Evolutionary conservation across 495 filamentous ascomycete genomes (phyloP).

Genomic region (Letharia lupina): DNA sequence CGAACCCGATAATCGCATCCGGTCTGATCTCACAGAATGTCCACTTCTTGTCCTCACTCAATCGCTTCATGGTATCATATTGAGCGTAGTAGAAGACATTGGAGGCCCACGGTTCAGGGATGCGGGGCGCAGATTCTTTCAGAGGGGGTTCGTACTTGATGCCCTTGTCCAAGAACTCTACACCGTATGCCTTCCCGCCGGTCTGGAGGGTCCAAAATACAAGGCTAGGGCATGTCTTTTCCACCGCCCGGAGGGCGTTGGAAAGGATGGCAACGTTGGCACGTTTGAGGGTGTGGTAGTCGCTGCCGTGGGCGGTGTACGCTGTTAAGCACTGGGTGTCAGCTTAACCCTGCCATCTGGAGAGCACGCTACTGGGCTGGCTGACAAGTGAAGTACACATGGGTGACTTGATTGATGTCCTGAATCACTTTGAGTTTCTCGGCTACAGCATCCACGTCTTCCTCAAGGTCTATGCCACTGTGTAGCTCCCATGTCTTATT

Average conservation of each 20-base stretch:
- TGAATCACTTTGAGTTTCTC: conserved; percentile 22
- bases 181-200: conserved; percentile 38
- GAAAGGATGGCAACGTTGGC: conserved; percentile 27
- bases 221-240: conserved; percentile 30
- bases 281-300: conserved; percentile 25
- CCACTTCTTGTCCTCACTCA: conserved; percentile 35
- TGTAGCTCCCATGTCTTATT: conserved; percentile 10
- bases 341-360: neutral
- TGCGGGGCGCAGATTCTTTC: conserved; percentile 34
- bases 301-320: conserved; percentile 21
- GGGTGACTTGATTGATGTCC: conserved; percentile 17
- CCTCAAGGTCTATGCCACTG: conserved; percentile 25
- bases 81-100: conserved; percentile 44
- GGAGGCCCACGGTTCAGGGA: conserved; percentile 35
- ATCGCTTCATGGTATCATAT: conserved; percentile 33
- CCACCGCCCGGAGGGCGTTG: conserved; percentile 29
- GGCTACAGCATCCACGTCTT: conserved; percentile 21
- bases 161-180: conserved; percentile 31
- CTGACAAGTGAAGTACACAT: conserved; percentile 7
- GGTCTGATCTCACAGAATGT: conserved; percentile 39
- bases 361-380: neutral
- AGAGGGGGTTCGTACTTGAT: conserved; percentile 30
- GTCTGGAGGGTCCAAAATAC: conserved; percentile 36
- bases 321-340: conserved; percentile 15
- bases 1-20: conserved; percentile 41